Base-by-base conservation (phyloP, 2,329 filamentous ascomycete genomes). In the Erysiphe pulchra region DNA sequence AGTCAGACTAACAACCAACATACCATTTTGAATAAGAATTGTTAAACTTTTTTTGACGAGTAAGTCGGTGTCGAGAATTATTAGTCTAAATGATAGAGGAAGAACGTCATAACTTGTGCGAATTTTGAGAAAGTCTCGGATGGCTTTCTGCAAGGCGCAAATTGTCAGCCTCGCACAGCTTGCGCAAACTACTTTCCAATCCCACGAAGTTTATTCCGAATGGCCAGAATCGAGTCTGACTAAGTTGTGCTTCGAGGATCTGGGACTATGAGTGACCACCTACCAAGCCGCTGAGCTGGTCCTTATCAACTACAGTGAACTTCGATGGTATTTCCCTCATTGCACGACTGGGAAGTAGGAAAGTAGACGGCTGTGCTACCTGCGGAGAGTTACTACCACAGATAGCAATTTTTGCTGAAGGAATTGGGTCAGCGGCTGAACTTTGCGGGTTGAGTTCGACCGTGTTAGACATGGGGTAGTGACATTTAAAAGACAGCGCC, bases 101-200 rank as follows among this genome's bases (percentile, higher is more conserved):
- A 98, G 71, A 53, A 98, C 90, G 65, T 98, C 90, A 67, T 98
- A 98, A 61, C 86, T 94, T 33, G 84, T 95, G 58, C 90, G 80
- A 54, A 92, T 80, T 63, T 86, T 92, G 60, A 98, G 76, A 64
- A 98, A 98, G 55, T 93, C 82, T 62, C 90, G 81, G 56, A 95
- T 86, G 51, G 81, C 79, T 67, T 78, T 78, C 86, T 92, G 63
- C 52, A 55, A 45, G 16, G 43, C 39, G 31, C 39, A 31, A 47
- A 46, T 34, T 32, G 53, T 59, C 53, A 59, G 57, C 54, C 52
- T 54, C 42, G 52, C 47, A 39, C 28, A 17, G 20, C 37, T 47
- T 38, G 33, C 17, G 20, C 18, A 45, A 32, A 44, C 37, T 33
- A 24, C 30, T 16, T 36, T 39, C 37, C 28, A 32, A 42, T 17